These are phyloP conservation scores for Oleoguttula mirabilis DNA, from an alignment of 495 filamentous ascomycete species.

Conservation along the genomic window DNA sequence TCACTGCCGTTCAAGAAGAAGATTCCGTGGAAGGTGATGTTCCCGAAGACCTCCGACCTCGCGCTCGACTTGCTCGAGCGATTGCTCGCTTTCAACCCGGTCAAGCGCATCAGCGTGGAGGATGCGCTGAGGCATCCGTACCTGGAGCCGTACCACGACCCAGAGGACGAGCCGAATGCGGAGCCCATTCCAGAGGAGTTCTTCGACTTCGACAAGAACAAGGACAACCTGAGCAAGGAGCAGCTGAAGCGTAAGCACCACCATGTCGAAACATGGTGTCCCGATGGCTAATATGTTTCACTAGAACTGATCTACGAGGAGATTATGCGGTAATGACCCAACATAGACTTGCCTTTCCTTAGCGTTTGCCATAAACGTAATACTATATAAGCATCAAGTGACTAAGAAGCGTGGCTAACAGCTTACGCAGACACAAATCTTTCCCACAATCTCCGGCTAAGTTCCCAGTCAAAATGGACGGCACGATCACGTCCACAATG, in stretches of 20 bases:
- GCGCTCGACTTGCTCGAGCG: constrained; percentile 92
- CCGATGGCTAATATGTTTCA: background rate
- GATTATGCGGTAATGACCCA: constrained; percentile 77
- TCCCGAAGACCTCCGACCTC: constrained; percentile 90
- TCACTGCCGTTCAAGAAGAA: constrained; percentile 99
- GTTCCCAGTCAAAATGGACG: no score
- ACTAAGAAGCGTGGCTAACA: no score
- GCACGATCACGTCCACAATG: no score
- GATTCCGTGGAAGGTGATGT: constrained; percentile 92
- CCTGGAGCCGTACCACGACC: constrained; percentile 97
- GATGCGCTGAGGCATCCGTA: constrained; percentile 96
- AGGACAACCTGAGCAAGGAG: constrained; percentile 97
- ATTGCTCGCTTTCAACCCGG: constrained; percentile 93
- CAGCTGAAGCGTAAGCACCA: constrained; percentile 67
- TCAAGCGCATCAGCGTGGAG: constrained; percentile 96
- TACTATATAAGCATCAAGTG: no score
- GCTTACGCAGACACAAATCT: no score
- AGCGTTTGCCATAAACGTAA: no score
- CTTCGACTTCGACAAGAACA: constrained; percentile 99
- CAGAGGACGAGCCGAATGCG: constrained; percentile 95
- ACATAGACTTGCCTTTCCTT: constrained; percentile 2
- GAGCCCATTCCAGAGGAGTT: constrained; percentile 95
- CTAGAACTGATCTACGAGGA: constrained; percentile 88
- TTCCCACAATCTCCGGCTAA: no score
- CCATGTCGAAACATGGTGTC: background rate